Base-by-base conservation (phyloP, 345 rosid species). In the Aurinia saxatilis region DNA sequence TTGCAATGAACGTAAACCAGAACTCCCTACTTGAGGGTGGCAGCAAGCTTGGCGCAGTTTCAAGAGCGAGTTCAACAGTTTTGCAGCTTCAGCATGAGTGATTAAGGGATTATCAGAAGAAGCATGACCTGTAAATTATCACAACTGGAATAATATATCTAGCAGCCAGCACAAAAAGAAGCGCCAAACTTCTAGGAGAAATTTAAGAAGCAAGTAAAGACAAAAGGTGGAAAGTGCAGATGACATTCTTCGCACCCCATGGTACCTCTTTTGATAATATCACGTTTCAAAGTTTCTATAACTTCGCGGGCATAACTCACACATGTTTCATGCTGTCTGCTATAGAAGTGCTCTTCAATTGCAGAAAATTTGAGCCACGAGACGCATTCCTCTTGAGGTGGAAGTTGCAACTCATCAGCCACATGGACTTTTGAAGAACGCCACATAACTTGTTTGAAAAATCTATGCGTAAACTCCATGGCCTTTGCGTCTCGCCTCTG, bases 11-110 rank as follows among this genome's bases (percentile, higher is more conserved):
- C 93, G 95, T 66, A 92, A 55, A 45, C 98, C 96, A 60, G 88
- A 92, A 66, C 93, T 89, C 72, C 98, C 98, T 12, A 92, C 96
- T 89, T 92, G 98, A 63, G 98, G 98, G 65, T 92, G 96, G 77
- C 98, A 92, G 73, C 98, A 92, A 70, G 98, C 98, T 71, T 92
- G 98, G 37, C 98, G 98, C 79, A 92, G 92, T 75, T 89, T 92
- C 83, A 92, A 79, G 65, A 92, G 96, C 1, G 98, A 87, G 61
- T 80, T 87, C 69, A 92, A 73, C 64, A 92, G 78, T 78, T 92
- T 89, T 62, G 81, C 86, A 72, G 98, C 91, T 57, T 89, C 97
- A 6, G 74, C 70, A 60, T 90, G 93, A 58, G 95, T 86, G 73
- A 92, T 79, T 36, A 83, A 63, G 63, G 76, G 81, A 75, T 85